phyloP scores from a whole-genome alignment of 2,329 filamentous ascomycete genomes.

The Didymellaceae sp. region DNA sequence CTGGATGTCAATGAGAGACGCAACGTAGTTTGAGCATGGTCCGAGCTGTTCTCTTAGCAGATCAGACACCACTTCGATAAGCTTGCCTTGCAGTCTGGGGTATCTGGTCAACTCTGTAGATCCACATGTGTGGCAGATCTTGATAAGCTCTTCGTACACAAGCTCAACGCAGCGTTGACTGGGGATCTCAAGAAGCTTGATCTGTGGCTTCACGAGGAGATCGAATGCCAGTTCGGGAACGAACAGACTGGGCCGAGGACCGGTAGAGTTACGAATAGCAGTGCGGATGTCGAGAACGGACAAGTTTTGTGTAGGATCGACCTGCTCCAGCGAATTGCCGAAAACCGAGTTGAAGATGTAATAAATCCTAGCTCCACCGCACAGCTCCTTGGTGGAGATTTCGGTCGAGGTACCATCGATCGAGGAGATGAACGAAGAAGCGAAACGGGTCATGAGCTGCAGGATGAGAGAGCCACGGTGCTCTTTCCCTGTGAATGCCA shows the following conservation, averaged over 20 bases:
- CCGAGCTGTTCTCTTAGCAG: conserved; percentile 90
- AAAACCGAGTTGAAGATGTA: conserved; percentile 99
- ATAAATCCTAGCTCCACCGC: conserved; percentile 92
- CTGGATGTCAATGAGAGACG: conserved; percentile 96
- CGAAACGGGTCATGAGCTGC: conserved; percentile 97
- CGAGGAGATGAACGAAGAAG: conserved; percentile 95
- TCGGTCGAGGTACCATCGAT: conserved; percentile 98
- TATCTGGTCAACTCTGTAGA: conserved; percentile 92
- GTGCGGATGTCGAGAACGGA: conserved; percentile 95
- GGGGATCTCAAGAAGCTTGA: conserved; percentile 93
- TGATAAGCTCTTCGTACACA: conserved; percentile 98
- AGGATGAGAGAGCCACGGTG: conserved; percentile 93
- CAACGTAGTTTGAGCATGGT: conserved; percentile 87
- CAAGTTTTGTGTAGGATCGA: conserved; percentile 94
- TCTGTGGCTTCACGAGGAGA: conserved; percentile 95
- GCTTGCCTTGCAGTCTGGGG: conserved; percentile 90
- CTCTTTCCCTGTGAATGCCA: conserved; percentile 96
- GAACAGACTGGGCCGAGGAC: conserved; percentile 92
- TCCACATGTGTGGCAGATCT: conserved; percentile 98
- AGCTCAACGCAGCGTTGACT: conserved; percentile 97
- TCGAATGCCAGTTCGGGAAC: conserved; percentile 98
- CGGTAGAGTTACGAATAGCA: conserved; percentile 96
- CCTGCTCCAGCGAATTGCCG: conserved; percentile 92
- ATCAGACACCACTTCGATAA: conserved; percentile 98
- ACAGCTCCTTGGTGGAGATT: conserved; percentile 97